Evolutionary conservation across 1,284 basidiomycete genomes (phyloP).

Genomic region (Cryptococcus sp.): DNA sequence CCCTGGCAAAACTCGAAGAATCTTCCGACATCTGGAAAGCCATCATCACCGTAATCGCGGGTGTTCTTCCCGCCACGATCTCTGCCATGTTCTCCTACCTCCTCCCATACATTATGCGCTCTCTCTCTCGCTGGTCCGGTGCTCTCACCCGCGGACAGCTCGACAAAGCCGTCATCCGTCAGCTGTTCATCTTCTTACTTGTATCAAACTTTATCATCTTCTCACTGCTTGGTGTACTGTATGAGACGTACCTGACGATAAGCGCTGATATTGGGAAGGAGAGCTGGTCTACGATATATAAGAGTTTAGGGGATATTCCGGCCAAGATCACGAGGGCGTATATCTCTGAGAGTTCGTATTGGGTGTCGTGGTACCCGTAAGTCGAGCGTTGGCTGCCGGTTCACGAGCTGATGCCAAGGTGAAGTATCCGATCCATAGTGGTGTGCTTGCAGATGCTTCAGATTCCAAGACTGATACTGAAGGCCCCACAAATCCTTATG

Average conservation of each 20-base stretch:
- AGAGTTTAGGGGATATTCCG: slow-evolving; percentile 26
- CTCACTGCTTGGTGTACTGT: slow-evolving; percentile 32
- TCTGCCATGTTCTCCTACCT: slow-evolving; percentile 31
- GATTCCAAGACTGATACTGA: slow-evolving; percentile 24
- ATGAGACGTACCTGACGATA: slow-evolving; percentile 30
- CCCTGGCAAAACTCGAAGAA: slow-evolving; percentile 16
- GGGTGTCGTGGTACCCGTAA: slow-evolving; percentile 43
- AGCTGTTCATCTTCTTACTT: slow-evolving; percentile 33
- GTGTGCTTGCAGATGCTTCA: slow-evolving; percentile 29
- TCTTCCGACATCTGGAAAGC: slow-evolving; percentile 22
- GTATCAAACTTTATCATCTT: slow-evolving; percentile 41
- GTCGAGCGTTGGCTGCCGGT: slow-evolving; percentile 3
- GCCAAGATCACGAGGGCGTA: slow-evolving; percentile 36
- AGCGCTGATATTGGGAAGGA: slow-evolving; percentile 23
- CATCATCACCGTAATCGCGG: slow-evolving; percentile 26
- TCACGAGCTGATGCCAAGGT: neutral
- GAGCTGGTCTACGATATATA: slow-evolving; percentile 19
- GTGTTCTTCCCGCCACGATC: slow-evolving; percentile 27
- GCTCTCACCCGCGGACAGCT: slow-evolving; percentile 33
- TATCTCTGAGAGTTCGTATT: slow-evolving; percentile 37
- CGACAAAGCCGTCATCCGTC: slow-evolving; percentile 33
- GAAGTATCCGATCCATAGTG: slow-evolving; percentile 28
- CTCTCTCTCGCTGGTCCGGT: slow-evolving; percentile 31
- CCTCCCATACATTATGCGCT: slow-evolving; percentile 34
- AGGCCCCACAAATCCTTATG: slow-evolving; percentile 10